phyloP scores from a whole-genome alignment of 345 rosid species.

The Eucalyptus marginata region DNA sequence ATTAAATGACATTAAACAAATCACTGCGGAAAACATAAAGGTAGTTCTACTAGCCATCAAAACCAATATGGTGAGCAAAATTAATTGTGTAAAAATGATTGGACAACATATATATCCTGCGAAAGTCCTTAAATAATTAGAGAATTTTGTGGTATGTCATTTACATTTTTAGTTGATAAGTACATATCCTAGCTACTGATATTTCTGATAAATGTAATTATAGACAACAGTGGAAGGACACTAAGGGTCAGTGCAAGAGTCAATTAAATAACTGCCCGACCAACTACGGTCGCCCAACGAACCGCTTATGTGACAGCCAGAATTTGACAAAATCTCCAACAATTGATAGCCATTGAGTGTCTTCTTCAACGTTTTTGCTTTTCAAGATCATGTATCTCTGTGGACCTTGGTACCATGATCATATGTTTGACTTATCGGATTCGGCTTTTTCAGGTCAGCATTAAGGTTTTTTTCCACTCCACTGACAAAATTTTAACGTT shows the following conservation, averaged over 20 bases:
- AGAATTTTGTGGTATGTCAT: not conserved
- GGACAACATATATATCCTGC: not conserved
- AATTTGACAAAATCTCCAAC: not conserved
- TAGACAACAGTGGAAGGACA: not conserved
- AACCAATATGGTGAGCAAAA: not conserved
- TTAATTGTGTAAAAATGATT: too few relatives aligned
- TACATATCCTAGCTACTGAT: not conserved
- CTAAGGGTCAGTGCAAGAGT: not conserved
- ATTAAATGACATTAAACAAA: not conserved
- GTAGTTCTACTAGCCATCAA: not conserved
- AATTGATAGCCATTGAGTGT: not conserved
- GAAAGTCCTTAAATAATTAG: not conserved
- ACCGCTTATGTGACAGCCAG: not conserved
- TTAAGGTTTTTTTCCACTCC: not conserved
- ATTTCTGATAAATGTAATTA: not conserved
- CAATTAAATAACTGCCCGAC: not conserved
- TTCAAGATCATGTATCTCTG: not conserved
- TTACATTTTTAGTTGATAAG: not conserved
- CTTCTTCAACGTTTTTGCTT: not conserved
- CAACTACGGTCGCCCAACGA: not conserved
- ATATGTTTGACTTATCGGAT: not conserved
- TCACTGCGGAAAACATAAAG: not conserved
- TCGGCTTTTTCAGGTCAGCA: not conserved
- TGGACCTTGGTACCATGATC: not conserved
- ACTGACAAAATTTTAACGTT: not conserved